A percentile compares a stretch with the other conserved stretches of the same genome.
phyloP scores from a whole-genome alignment of 257 asterid genomes.

The Haberlea rhodopensis region DNA sequence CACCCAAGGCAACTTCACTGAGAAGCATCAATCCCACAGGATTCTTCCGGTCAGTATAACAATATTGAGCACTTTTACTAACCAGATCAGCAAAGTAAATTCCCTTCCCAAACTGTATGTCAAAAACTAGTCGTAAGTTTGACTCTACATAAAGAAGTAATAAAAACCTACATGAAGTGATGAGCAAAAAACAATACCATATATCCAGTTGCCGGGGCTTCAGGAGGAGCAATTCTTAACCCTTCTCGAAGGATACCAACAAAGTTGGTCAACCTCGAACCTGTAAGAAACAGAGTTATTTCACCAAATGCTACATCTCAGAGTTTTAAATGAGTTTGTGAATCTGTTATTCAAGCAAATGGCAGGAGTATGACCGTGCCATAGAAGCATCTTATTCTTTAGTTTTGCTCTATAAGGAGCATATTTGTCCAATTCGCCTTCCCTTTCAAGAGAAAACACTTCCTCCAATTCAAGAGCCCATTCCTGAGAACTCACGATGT shows the following conservation, averaged over 20 bases:
- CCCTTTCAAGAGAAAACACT: slow-evolving; percentile 81
- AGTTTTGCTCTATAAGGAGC: slow-evolving; percentile 71
- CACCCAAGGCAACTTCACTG: slow-evolving; percentile 97
- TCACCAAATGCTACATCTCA: slow-evolving; percentile 1
- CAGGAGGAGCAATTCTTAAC: slow-evolving; percentile 96
- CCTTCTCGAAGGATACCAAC: slow-evolving; percentile 98
- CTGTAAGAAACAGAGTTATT: slow-evolving; percentile 38
- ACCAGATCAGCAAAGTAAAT: slow-evolving; percentile 94
- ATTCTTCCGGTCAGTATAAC: slow-evolving; percentile 68
- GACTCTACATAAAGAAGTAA: neutral
- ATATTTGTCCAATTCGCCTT: slow-evolving; percentile 80
- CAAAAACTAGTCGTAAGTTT: slow-evolving; percentile 14
- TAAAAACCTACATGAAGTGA: neutral
- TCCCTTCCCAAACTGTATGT: slow-evolving; percentile 89
- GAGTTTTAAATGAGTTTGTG: neutral
- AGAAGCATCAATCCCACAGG: slow-evolving; percentile 94
- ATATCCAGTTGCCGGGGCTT: slow-evolving; percentile 98
- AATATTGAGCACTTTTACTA: slow-evolving; percentile 98
- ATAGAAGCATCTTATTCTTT: slow-evolving; percentile 88
- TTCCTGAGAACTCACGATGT: slow-evolving; percentile 44
- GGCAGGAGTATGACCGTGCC: slow-evolving; percentile 74
- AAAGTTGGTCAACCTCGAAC: slow-evolving; percentile 90
- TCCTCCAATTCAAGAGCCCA: slow-evolving; percentile 96
- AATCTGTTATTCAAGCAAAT: neutral
- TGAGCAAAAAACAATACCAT: slow-evolving; percentile 50